These are phyloP conservation scores for Drechslera avenae DNA, from an alignment of 2,329 filamentous ascomycete species.

Conservation along the genomic window DNA sequence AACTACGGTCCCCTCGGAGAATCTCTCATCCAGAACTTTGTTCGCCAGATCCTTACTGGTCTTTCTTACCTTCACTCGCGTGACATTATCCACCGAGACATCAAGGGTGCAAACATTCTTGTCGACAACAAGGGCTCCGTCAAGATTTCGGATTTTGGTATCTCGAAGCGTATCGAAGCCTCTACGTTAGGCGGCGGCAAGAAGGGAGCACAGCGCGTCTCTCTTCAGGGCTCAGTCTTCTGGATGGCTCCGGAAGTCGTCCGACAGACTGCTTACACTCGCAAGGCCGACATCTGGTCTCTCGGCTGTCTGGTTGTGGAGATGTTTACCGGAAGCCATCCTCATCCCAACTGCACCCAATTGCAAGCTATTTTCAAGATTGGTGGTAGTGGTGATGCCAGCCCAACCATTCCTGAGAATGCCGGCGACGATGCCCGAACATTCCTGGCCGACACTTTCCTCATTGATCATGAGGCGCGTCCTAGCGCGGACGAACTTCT, in stretches of 20 bases:
- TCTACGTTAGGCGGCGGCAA: slow-evolving; percentile 66
- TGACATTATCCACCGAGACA: slow-evolving; percentile 97
- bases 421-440: slow-evolving; percentile 82
- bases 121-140: slow-evolving; percentile 99
- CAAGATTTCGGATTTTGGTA: slow-evolving; percentile 99
- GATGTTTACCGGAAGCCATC: slow-evolving; percentile 98
- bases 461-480: slow-evolving; percentile 90
- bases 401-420: slow-evolving; percentile 84
- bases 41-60: slow-evolving; percentile 90
- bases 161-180: slow-evolving; percentile 95
- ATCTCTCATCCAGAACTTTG: slow-evolving; percentile 92
- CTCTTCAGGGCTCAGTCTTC: slow-evolving; percentile 95
- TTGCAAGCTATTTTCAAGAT: slow-evolving; percentile 99
- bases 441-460: slow-evolving; percentile 89
- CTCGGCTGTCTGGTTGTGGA: slow-evolving; percentile 95
- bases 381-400: slow-evolving; percentile 77
- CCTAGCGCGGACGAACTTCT: slow-evolving; percentile 92
- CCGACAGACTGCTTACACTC: slow-evolving; percentile 95
- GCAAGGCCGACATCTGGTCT: slow-evolving; percentile 99
- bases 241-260: slow-evolving; percentile 99
- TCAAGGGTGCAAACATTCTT: slow-evolving; percentile 98
- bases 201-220: slow-evolving; percentile 59
- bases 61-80: slow-evolving; percentile 90
- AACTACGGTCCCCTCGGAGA: slow-evolving; percentile 96
- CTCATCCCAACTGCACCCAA: slow-evolving; percentile 96